Evolutionary conservation across 305 asterid genomes (phyloP), one percentile per base, ranked within the genome.

Genomic region (Caryopteris hybrid): DNA sequence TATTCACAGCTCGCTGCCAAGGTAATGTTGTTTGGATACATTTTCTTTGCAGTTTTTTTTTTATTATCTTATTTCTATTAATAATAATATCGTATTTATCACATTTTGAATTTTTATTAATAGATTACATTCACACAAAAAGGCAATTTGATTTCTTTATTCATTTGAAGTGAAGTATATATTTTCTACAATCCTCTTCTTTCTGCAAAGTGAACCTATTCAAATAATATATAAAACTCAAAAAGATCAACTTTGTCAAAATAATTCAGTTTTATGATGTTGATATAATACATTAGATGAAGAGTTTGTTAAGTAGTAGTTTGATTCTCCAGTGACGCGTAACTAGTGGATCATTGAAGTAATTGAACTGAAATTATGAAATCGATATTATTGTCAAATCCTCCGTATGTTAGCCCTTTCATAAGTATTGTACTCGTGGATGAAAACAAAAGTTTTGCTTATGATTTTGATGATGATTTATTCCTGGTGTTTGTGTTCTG

Each of bases 161-260:
- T n/a, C n/a, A n/a, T n/a, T n/a, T n/a, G n/a, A n/a, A n/a, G n/a
- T n/a, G n/a, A n/a, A n/a, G n/a, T n/a, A n/a, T n/a, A n/a, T n/a
- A n/a, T n/a, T n/a, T n/a, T n/a, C n/a, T n/a, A n/a, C n/a, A n/a
- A n/a, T n/a, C n/a, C 83, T 81, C 84, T 92, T 79, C 87, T 89
- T 74, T 79, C 93, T 61, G 84, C 89, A 23, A 85, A 69, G 57
- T 89, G 96, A 96, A 78, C 88, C 2, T 92, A 97, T 73, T 76
- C 88, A 6, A 92, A 92, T 71, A 89, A 92, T 65, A 56, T 61
- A 23, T 89, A 95, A 95, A 90, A 86, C 77, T 56, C 78, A 8
- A 81, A 72, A 80, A 89, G 98, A 97, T 89, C 21, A 60, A 85
- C 52, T 42, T 33, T 4, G 39, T 31, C 38, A 18, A 16, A 54